phyloP scores from a whole-genome alignment of 306 rosid genomes.

The Oemleria cerasiformis region DNA sequence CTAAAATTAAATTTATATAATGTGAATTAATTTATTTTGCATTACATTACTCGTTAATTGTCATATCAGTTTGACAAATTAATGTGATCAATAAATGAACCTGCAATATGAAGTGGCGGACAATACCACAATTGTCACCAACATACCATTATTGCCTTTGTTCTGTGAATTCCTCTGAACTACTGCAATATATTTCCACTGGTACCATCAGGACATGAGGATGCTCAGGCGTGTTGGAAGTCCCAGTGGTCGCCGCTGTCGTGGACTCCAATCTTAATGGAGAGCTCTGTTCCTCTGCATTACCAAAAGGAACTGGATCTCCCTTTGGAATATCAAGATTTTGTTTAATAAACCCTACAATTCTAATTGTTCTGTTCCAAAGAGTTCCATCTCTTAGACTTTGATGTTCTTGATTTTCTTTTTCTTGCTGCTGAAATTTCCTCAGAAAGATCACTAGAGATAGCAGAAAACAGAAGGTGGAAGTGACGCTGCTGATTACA shows the following conservation, averaged over 20 bases:
- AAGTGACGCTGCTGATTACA: constrained; percentile 41
- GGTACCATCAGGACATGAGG: neutral
- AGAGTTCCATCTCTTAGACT: constrained; percentile 7
- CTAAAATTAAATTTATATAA: no score
- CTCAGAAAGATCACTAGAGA: constrained; percentile 25
- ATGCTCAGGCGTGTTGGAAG: constrained; percentile 8
- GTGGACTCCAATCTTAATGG: constrained; percentile 4
- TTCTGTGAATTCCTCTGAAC: neutral
- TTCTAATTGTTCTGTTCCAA: neutral
- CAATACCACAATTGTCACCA: neutral
- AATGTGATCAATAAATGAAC: no score
- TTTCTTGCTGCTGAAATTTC: neutral
- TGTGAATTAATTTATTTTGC: no score
- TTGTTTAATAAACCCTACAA: neutral
- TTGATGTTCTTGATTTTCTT: neutral
- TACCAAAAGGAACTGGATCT: neutral
- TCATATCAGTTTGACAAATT: no score
- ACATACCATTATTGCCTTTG: neutral
- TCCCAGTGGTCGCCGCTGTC: neutral
- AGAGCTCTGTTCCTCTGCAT: constrained; percentile 4
- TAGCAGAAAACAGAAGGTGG: constrained; percentile 47
- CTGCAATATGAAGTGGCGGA: no score
- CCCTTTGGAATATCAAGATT: neutral
- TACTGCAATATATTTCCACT: neutral
- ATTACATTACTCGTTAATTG: no score